Conservation (phyloP, 495 filamentous ascomycete species). For the Clohesyomyces aquaticus region DNA sequence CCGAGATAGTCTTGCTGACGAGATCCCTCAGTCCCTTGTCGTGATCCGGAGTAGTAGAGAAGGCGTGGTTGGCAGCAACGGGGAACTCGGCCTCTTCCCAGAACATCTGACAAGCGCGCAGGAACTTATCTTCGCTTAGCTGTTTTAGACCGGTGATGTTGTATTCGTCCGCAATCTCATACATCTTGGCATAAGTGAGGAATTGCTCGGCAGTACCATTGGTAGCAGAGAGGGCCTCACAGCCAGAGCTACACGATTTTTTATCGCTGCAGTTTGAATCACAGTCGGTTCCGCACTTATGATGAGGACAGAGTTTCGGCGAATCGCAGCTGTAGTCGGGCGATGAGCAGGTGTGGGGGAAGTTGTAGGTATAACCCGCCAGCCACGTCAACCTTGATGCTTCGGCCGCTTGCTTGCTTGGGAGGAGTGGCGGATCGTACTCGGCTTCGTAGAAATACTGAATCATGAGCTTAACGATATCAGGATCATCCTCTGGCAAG, state of each 20-base stretch:
- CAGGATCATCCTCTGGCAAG: conserved; percentile 54
- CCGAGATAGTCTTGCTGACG: conserved; percentile 12
- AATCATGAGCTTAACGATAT: conserved; percentile 55
- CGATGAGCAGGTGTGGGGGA: neutral
- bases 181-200: conserved; percentile 17
- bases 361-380: neutral
- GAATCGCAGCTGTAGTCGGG: neutral
- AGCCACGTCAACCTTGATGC: neutral
- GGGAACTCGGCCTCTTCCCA: conserved; percentile 24
- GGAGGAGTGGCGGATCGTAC: conserved; percentile 45
- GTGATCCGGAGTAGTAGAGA: conserved; percentile 14
- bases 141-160: conserved; percentile 24
- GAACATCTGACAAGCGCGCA: neutral
- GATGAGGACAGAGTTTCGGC: neutral
- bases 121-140: conserved; percentile 20
- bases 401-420: neutral
- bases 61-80: conserved; percentile 7
- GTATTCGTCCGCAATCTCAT: conserved; percentile 33
- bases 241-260: neutral
- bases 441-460: conserved; percentile 55
- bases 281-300: neutral
- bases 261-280: neutral
- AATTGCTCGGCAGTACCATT: conserved; percentile 3
- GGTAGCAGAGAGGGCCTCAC: neutral
- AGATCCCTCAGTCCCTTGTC: conserved; percentile 25